Evolutionary conservation across 345 rosid genomes (phyloP).

Genomic region (Mangifera indica): DNA sequence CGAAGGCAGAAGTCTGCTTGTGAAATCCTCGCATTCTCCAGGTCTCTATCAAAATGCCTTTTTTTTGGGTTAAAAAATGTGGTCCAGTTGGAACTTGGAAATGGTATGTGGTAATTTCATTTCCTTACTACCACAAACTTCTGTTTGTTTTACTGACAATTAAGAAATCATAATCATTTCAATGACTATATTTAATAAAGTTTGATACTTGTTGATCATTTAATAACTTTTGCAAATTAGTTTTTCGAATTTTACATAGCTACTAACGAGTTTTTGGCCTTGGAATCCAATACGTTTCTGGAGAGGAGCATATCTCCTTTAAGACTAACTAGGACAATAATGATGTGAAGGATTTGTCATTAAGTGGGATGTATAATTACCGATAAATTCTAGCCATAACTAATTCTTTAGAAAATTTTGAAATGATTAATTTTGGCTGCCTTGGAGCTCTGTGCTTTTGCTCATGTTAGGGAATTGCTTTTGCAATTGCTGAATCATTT

Average conservation of each 20-base stretch:
- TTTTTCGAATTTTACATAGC: slow-evolving; percentile 15
- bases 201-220: slow-evolving; percentile 19
- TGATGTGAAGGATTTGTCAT: not conserved
- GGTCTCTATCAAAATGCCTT: too few relatives aligned
- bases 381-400: not conserved
- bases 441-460: not conserved
- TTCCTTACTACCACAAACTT: slow-evolving; percentile 29
- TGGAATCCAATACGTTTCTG: slow-evolving; percentile 17
- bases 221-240: not conserved
- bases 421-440: not conserved
- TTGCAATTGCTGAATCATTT: not conserved
- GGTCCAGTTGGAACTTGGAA: slow-evolving; percentile 23
- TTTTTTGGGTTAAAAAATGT: slow-evolving; percentile 28
- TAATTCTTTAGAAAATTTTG: not conserved
- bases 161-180: slow-evolving; percentile 14
- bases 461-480: not conserved
- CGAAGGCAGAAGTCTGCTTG: too few relatives aligned
- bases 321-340: slow-evolving; percentile 11
- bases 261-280: slow-evolving; percentile 29
- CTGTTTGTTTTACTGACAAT: slow-evolving; percentile 19
- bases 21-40: too few relatives aligned
- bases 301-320: slow-evolving; percentile 9
- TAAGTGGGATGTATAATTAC: slow-evolving; percentile 3
- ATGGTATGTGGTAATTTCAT: slow-evolving; percentile 33
- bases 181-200: slow-evolving; percentile 23